Conservation (phyloP, 306 rosid genomes). For the Chamaecrista fasciculata region DNA sequence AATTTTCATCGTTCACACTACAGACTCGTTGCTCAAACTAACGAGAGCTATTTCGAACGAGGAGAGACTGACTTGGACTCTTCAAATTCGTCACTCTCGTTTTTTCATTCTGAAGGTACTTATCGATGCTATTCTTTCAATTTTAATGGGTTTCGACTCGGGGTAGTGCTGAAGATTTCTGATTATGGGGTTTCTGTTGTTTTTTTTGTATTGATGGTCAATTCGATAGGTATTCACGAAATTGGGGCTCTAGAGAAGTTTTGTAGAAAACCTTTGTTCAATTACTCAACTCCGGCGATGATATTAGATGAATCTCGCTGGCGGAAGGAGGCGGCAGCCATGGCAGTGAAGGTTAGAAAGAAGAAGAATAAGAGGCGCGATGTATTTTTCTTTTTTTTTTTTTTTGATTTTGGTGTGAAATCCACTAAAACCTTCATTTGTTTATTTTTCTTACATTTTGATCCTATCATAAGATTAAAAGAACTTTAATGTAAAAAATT, state of each 20-base stretch:
- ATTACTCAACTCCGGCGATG: too few relatives aligned
- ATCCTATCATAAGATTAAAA: too few relatives aligned
- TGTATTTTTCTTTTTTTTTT: too few relatives aligned
- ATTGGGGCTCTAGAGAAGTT: constrained; percentile 23
- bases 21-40: not conserved
- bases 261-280: constrained; percentile 11
- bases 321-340: too few relatives aligned
- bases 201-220: constrained; percentile 32
- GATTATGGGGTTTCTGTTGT: constrained; percentile 8
- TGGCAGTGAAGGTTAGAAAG: too few relatives aligned
- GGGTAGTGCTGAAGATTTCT: constrained; percentile 20
- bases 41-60: not conserved
- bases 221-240: constrained; percentile 16
- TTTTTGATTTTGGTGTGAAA: too few relatives aligned
- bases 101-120: constrained; percentile 38
- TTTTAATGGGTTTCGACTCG: constrained; percentile 19
- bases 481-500: too few relatives aligned
- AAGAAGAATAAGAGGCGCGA: too few relatives aligned
- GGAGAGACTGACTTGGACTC: constrained; percentile 9
- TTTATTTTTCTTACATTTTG: too few relatives aligned
- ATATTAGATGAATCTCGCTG: too few relatives aligned
- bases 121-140: constrained; percentile 17
- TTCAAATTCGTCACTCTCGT: constrained; percentile 28
- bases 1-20: not conserved
- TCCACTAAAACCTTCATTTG: too few relatives aligned